A percentile compares a stretch with the other conserved stretches of the same genome.
Evolutionary conservation across 768 basidiomycete genomes (phyloP).

Genomic region (Mrakia gelida): DNA sequence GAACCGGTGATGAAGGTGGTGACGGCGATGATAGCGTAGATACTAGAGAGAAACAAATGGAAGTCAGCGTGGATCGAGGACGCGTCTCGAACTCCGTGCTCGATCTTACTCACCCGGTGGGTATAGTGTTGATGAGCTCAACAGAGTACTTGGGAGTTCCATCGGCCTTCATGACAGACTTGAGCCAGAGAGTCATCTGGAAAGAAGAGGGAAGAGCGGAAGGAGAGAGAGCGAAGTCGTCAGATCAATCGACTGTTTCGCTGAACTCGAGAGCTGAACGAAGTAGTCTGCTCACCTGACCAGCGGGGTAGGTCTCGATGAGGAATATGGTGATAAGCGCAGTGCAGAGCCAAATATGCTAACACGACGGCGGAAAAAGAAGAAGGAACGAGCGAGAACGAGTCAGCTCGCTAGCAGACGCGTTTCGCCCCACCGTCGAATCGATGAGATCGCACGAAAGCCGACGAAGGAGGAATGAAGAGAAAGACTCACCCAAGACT

Average conservation of each 20-base stretch:
- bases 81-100: too few species aligned
- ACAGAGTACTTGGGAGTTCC: constrained; percentile 10
- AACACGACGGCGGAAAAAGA: neutral
- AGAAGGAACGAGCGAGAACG: neutral
- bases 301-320: constrained; percentile 24
- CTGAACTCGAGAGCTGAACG: neutral
- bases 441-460: too few species aligned
- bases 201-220: neutral
- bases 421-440: neutral
- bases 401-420: neutral
- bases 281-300: neutral
- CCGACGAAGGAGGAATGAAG: too few species aligned
- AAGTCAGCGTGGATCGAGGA: too few species aligned
- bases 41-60: neutral
- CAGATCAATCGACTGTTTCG: neutral
- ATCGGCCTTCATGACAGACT: constrained; percentile 14
- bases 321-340: neutral
- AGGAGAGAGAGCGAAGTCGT: neutral
- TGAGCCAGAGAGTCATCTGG: constrained; percentile 27
- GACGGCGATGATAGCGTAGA: constrained; percentile 26
- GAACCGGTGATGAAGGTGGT: constrained; percentile 21
- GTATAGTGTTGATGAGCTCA: constrained; percentile 24
- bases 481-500: constrained; percentile 2
- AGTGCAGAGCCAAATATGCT: constrained; percentile 7
- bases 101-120: constrained; percentile 4